These are phyloP conservation scores for Cyclotella distinguenda DNA, from an alignment of 108 stramenopile species.

Conservation along the genomic window DNA sequence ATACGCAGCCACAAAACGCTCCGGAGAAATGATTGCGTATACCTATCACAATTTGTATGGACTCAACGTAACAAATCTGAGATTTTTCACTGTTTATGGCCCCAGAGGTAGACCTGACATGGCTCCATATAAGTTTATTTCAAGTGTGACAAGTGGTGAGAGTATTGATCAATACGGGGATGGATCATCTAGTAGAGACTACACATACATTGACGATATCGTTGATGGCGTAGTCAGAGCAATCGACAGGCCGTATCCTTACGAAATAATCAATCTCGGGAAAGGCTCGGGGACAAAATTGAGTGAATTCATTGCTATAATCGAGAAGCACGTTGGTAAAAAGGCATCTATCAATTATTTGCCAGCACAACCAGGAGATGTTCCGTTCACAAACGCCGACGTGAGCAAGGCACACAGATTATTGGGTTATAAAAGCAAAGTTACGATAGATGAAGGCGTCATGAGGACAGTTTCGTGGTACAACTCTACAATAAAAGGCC, in stretches of 20 bases:
- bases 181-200: conserved; percentile 90
- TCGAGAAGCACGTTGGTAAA: conserved; percentile 85
- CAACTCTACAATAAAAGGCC: background rate
- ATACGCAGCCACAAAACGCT: conserved; percentile 96
- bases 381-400: conserved; percentile 97
- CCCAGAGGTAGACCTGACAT: conserved; percentile 96
- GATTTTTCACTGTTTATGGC: conserved; percentile 99
- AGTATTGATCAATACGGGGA: conserved; percentile 96
- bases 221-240: conserved; percentile 95
- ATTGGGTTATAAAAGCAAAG: conserved; percentile 89
- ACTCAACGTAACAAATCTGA: conserved; percentile 87
- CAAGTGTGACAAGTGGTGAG: conserved; percentile 84
- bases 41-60: conserved; percentile 95
- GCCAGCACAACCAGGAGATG: conserved; percentile 98
- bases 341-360: conserved; percentile 83
- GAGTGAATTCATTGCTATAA: conserved; percentile 89
- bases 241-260: conserved; percentile 90
- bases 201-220: conserved; percentile 98
- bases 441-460: conserved; percentile 94
- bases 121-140: conserved; percentile 97
- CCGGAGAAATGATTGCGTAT: conserved; percentile 95
- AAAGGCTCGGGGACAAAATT: conserved; percentile 90
- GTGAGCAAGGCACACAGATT: conserved; percentile 85
- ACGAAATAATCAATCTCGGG: conserved; percentile 95
- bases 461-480: conserved; percentile 91